Evolutionary conservation across 768 basidiomycete species (phyloP).

Genomic region (Kockovaella imperatae): DNA sequence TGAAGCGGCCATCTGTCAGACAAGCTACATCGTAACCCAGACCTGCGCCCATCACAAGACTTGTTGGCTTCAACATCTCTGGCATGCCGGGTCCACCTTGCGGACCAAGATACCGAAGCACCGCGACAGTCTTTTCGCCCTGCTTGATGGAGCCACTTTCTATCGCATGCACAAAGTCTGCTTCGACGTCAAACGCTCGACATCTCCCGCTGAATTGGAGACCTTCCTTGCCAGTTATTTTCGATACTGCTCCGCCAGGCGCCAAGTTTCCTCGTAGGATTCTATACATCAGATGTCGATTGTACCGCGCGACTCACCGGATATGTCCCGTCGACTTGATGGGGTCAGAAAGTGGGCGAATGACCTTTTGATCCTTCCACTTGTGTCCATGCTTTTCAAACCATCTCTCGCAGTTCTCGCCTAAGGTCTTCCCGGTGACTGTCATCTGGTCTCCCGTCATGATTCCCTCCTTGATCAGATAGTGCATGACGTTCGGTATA

Average conservation of each 20-base stretch:
- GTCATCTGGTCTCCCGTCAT: conserved; percentile 87
- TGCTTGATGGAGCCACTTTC: conserved; percentile 80
- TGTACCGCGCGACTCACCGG: conserved; percentile 44
- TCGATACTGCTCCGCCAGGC: conserved; percentile 79
- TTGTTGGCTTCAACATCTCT: conserved; percentile 98
- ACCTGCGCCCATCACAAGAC: conserved; percentile 97
- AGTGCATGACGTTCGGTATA: conserved; percentile 85
- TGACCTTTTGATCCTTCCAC: conserved; percentile 71
- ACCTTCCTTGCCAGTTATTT: conserved; percentile 90
- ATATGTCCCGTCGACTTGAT: conserved; percentile 83
- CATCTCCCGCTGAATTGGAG: conserved; percentile 80
- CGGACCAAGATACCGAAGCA: conserved; percentile 91
- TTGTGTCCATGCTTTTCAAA: conserved; percentile 38
- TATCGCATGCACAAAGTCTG: conserved; percentile 76
- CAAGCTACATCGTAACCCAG: conserved; percentile 93
- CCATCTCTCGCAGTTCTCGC: conserved; percentile 86
- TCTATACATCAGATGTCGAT: conserved; percentile 6
- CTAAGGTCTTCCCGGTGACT: conserved; percentile 82
- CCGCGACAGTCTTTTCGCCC: conserved; percentile 93
- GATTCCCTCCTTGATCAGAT: conserved; percentile 74
- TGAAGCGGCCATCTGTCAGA: conserved; percentile 95
- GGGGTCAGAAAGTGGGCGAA: conserved; percentile 63
- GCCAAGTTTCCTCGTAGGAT: conserved; percentile 80
- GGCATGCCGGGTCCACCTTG: conserved; percentile 98
- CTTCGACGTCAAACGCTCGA: conserved; percentile 83